Base-by-base conservation (phyloP, 1,139 yeast species). In the Lodderomyces theae region DNA sequence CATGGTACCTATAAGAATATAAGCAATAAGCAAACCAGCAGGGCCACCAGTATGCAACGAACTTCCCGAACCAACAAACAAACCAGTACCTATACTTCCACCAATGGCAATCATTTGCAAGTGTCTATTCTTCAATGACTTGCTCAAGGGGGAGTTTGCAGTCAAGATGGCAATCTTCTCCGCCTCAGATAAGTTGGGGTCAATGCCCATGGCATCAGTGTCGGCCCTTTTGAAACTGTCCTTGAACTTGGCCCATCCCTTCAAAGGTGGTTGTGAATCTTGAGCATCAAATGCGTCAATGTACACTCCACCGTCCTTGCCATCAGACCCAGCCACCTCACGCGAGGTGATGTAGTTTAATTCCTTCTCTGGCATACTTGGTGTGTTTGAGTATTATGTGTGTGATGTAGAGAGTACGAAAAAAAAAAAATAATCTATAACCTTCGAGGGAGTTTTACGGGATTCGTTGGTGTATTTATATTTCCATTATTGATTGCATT, bases 71-170 rank as follows among this genome's bases (percentile, higher is more conserved):
- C 89, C 88, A 45, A 84, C 79, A 50, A 82, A 80, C 35, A 81
- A 68, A 36, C 89, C 90, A 6, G 94, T 85, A 63, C 96, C 95
- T 48, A 87, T 85, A 40, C 88, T 75, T 48, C 95, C 95, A 56
- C 95, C 95, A 52, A 87, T 81, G 37, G 95, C 94, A 58, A 87
- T 82, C 87, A 86, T 84, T 56, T 83, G 85, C 52, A 86, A 66
- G 69, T 86, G 80, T 64, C 86, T 72, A 35, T 64, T 69, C 50
- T 81, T 80, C 43, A 86, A 71, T 34, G 77, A 70, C 57, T 87
- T 72, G 38, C 79, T 68, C 46, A 86, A 73, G 2, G 95, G 95
- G 18, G 90, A 72, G 54, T 76, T 74, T 17, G 90, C 85, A 23
- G 89, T 79, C 48, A 74, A 65, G 25, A 79, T 61, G 40, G 86